Conservation (phyloP, 257 asterid genomes). For the Asclepias syriaca region DNA sequence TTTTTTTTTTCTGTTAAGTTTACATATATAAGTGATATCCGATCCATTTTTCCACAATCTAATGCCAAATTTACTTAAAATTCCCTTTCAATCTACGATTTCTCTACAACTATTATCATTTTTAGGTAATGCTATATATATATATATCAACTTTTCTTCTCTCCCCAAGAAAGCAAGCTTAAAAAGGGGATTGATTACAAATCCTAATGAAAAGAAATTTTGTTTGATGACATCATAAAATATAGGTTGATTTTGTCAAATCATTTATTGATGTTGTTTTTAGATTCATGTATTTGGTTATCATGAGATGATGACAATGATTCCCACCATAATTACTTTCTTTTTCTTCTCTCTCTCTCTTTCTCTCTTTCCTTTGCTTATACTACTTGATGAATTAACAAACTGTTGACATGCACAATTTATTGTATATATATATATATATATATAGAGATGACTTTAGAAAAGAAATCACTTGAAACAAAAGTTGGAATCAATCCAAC, state of each 20-base stretch:
- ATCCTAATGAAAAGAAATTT: too few relatives aligned
- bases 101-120: too few relatives aligned
- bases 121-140: background rate
- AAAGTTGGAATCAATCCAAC: slow-evolving; percentile 3
- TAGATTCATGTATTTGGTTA: background rate
- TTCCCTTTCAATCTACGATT: background rate
- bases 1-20: background rate
- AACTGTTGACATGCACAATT: too few relatives aligned
- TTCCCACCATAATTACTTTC: background rate
- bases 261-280: background rate
- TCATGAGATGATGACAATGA: slow-evolving; percentile 1
- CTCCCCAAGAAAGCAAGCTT: background rate
- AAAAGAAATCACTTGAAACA: background rate
- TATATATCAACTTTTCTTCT: background rate
- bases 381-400: background rate
- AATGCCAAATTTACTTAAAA: background rate
- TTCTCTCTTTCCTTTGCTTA: background rate
- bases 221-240: background rate
- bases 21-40: background rate
- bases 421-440: too few relatives aligned
- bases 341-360: too few relatives aligned
- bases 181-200: too few relatives aligned
- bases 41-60: background rate
- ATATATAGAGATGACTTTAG: too few relatives aligned
- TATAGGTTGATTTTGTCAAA: background rate